Evolutionary conservation across 2,329 filamentous ascomycete genomes (phyloP).

Genomic region (Curvularia verruculosa): DNA sequence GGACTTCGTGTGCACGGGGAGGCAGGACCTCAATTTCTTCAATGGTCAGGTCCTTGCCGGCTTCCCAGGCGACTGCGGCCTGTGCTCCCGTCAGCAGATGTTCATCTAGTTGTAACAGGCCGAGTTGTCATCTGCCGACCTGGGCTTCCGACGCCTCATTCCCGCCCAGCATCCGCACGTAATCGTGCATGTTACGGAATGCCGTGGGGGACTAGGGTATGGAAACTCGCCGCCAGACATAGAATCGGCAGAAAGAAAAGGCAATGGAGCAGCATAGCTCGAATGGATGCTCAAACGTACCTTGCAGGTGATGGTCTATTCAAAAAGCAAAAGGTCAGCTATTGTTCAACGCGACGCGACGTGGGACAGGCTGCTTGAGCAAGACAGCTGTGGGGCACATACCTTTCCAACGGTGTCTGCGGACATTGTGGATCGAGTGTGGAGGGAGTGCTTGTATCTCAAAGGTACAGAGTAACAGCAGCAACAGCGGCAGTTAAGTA

Average conservation of each 20-base stretch:
- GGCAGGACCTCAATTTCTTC: constrained; percentile 93
- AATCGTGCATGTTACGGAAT: background rate
- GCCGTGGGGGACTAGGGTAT: constrained; percentile 41
- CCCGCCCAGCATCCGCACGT: constrained; percentile 15
- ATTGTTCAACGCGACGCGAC: background rate
- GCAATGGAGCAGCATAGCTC: constrained; percentile 13
- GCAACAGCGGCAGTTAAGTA: constrained; percentile 10
- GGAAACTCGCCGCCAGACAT: constrained; percentile 20
- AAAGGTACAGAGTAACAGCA: constrained; percentile 3
- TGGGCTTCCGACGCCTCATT: background rate
- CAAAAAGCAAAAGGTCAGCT: constrained; percentile 14
- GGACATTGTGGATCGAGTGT: constrained; percentile 51
- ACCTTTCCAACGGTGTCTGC: constrained; percentile 62
- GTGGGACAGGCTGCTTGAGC: background rate
- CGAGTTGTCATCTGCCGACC: constrained; percentile 1
- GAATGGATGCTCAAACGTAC: constrained; percentile 68
- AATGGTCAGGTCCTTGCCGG: constrained; percentile 83
- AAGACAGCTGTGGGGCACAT: background rate
- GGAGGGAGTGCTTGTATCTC: constrained; percentile 24
- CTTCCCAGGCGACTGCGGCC: constrained; percentile 97
- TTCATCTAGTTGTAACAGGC: constrained; percentile 1
- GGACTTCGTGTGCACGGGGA: constrained; percentile 90
- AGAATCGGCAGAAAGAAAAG: background rate
- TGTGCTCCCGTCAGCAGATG: constrained; percentile 42
- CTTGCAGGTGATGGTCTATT: constrained; percentile 90